Conservation (phyloP, 2,329 filamentous ascomycete species). For the Dothistroma pini region DNA sequence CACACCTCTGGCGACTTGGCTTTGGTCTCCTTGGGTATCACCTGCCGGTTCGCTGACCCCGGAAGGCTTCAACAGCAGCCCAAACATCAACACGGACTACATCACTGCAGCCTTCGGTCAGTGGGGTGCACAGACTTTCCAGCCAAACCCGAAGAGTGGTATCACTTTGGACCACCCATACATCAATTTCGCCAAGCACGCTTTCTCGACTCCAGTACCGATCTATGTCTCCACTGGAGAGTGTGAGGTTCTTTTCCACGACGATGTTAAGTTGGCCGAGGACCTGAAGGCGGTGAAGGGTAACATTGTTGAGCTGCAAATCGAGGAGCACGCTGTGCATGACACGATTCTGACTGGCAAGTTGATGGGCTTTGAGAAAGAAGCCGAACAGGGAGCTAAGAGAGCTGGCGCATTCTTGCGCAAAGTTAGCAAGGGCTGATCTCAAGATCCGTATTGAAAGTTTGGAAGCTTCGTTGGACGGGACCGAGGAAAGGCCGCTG, state of each 20-base stretch:
- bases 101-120: conserved; percentile 36
- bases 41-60: conserved; percentile 31
- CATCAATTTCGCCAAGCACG: conserved; percentile 36
- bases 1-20: conserved; percentile 37
- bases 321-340: conserved; percentile 43
- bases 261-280: conserved; percentile 38
- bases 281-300: conserved; percentile 38
- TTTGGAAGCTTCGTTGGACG: background rate
- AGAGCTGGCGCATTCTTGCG: conserved; percentile 37
- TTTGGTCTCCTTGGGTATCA: conserved; percentile 47
- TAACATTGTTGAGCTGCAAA: conserved; percentile 42
- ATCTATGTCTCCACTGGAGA: conserved; percentile 43
- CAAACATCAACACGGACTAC: conserved; percentile 42
- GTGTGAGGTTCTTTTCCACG: conserved; percentile 42
- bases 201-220: conserved; percentile 40
- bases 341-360: conserved; percentile 45
- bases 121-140: conserved; percentile 44
- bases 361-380: conserved; percentile 42
- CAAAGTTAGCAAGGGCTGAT: conserved; percentile 1
- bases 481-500: background rate
- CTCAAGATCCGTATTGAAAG: background rate
- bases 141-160: conserved; percentile 22
- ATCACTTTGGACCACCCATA: conserved; percentile 37
- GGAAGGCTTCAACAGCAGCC: conserved; percentile 30
- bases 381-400: conserved; percentile 35